Conservation (phyloP, 148 eudicot genomes). For the Salicornia ramosissima region DNA sequence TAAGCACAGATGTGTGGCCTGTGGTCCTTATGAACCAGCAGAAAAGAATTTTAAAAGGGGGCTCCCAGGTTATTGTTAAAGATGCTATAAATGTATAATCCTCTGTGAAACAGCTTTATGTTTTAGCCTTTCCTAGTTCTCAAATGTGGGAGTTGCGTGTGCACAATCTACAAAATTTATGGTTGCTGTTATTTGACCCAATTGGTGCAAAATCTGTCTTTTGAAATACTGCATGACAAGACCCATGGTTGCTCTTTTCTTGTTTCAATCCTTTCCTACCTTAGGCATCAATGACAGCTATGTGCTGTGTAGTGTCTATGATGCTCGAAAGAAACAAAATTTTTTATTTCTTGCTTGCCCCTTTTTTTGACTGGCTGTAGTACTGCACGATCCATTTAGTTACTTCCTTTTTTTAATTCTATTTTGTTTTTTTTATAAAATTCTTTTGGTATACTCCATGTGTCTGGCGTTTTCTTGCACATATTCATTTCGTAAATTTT, state of each 20-base stretch:
- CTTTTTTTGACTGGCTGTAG: no score
- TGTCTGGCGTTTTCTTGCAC: slow-evolving; percentile 9
- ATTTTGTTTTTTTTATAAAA: background rate
- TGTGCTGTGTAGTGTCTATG: no score
- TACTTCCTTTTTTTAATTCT: background rate
- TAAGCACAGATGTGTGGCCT: no score
- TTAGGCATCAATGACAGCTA: no score
- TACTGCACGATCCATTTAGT: no score
- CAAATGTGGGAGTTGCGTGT: background rate
- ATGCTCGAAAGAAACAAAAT: slow-evolving; percentile 1
- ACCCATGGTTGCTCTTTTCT: no score
- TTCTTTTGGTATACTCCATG: background rate
- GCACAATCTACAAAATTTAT: no score
- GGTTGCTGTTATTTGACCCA: no score
- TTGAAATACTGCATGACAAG: no score
- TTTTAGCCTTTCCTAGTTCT: background rate
- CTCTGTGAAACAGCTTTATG: background rate
- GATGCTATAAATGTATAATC: background rate
- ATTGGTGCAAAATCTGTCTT: no score
- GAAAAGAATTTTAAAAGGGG: background rate
- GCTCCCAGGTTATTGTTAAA: background rate
- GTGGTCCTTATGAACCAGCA: no score
- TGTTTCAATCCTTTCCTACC: no score
- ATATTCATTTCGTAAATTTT: background rate
- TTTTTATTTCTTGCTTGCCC: background rate